phyloP scores from a whole-genome alignment of 345 rosid species.

The Pelargonium nanum region DNA sequence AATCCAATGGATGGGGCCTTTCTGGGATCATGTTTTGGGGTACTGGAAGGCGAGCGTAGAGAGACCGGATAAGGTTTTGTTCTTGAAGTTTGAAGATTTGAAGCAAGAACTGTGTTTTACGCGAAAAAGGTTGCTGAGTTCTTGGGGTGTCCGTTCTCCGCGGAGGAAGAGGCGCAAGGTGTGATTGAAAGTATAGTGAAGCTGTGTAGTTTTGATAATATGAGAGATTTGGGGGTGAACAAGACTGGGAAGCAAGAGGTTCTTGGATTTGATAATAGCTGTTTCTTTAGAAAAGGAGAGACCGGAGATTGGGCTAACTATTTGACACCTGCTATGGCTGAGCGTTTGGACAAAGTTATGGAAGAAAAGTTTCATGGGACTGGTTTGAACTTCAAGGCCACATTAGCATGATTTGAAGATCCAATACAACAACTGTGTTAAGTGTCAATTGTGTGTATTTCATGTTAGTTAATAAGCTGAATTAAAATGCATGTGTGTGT shows the following conservation, averaged over 20 bases:
- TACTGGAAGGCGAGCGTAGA: slow-evolving; percentile 21
- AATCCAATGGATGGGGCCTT: slow-evolving; percentile 14
- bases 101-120: slow-evolving; percentile 7
- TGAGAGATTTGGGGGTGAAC: slow-evolving; percentile 19
- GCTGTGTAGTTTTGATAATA: slow-evolving; percentile 18
- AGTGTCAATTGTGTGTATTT: too few species aligned
- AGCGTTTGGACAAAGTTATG: too few species aligned
- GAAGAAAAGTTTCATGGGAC: too few species aligned
- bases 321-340: too few species aligned
- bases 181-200: slow-evolving; percentile 10
- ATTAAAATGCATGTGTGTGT: too few species aligned
- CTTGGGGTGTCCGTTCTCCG: slow-evolving; percentile 15
- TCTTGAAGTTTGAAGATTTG: slow-evolving; percentile 23
- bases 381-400: too few species aligned
- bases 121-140: slow-evolving; percentile 19
- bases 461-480: too few species aligned
- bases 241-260: not conserved
- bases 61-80: slow-evolving; percentile 14
- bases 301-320: too few species aligned
- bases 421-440: too few species aligned
- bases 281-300: too few species aligned
- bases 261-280: too few species aligned
- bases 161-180: slow-evolving; percentile 9
- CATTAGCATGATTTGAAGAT: too few species aligned
- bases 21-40: slow-evolving; percentile 18